Conservation (phyloP, 768 basidiomycete species). For the Podaxis sp. region DNA sequence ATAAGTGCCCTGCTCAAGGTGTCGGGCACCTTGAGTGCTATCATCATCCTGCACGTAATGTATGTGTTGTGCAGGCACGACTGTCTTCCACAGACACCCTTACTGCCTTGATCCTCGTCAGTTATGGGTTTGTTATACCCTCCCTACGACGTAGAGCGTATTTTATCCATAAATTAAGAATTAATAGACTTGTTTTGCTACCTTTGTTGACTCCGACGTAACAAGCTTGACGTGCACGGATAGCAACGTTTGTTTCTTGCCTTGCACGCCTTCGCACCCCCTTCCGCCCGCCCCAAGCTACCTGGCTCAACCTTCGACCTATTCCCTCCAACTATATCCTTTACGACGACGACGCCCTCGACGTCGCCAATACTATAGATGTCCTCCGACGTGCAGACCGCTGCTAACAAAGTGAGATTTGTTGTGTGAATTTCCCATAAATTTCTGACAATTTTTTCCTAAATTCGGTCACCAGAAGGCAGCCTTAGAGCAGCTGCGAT, state of each 20-base stretch:
- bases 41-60: too few relatives aligned
- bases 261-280: conserved; percentile 15
- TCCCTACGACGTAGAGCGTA: neutral
- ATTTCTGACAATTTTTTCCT: conserved; percentile 19
- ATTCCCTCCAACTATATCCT: conserved; percentile 22
- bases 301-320: conserved; percentile 21
- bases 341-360: conserved; percentile 13
- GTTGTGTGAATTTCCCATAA: conserved; percentile 8
- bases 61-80: neutral
- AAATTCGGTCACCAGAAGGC: conserved; percentile 33
- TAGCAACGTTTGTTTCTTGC: conserved; percentile 14
- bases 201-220: conserved; percentile 53
- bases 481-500: conserved; percentile 49
- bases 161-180: neutral
- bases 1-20: too few relatives aligned
- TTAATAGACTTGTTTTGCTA: conserved; percentile 30
- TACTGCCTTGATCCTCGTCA: neutral
- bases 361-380: conserved; percentile 32
- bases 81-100: neutral
- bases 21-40: too few relatives aligned
- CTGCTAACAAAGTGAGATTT: conserved; percentile 51
- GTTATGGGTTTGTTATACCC: neutral
- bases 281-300: conserved; percentile 24
- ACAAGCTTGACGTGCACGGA: conserved; percentile 25
- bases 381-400: conserved; percentile 46